These are phyloP conservation scores for Vaccinium macrocarpon DNA, from an alignment of 148 eudicot species.

Conservation along the genomic window DNA sequence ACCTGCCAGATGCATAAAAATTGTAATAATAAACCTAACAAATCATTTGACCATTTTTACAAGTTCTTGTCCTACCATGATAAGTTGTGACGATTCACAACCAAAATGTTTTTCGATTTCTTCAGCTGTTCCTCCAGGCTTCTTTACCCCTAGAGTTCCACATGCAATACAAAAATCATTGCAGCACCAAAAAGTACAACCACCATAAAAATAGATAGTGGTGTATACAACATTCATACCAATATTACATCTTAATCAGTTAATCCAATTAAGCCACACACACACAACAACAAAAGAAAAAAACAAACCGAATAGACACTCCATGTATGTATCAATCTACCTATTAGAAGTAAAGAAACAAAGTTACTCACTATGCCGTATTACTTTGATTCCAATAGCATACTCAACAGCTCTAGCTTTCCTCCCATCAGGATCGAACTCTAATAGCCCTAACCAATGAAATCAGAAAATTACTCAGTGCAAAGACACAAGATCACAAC, in stretches of 20 bases:
- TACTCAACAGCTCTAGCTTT: constrained; percentile 65
- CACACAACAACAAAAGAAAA: neutral
- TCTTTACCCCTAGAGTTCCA: constrained; percentile 53
- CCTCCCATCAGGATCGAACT: constrained; percentile 74
- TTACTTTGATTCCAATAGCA: constrained; percentile 64
- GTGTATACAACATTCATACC: neutral
- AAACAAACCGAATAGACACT: neutral
- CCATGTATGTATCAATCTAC: neutral
- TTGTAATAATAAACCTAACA: neutral
- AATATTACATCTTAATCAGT: neutral
- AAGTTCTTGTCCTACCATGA: constrained; percentile 45
- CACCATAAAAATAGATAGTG: neutral
- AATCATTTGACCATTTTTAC: neutral
- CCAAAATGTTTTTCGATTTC: constrained; percentile 73
- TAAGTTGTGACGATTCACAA: constrained; percentile 48
- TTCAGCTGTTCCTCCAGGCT: constrained; percentile 80
- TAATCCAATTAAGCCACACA: neutral
- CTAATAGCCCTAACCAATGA: constrained; percentile 46
- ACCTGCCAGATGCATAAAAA: constrained; percentile 36
- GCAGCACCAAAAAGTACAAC: neutral
- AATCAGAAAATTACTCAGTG: constrained; percentile 1
- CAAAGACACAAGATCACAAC: neutral
- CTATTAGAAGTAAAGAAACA: neutral
- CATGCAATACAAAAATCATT: neutral
- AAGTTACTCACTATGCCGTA: constrained; percentile 55